Evolutionary conservation across 495 filamentous ascomycete species (phyloP), one percentile per base, ranked within the genome.

Genomic region (Tuber aestivum): DNA sequence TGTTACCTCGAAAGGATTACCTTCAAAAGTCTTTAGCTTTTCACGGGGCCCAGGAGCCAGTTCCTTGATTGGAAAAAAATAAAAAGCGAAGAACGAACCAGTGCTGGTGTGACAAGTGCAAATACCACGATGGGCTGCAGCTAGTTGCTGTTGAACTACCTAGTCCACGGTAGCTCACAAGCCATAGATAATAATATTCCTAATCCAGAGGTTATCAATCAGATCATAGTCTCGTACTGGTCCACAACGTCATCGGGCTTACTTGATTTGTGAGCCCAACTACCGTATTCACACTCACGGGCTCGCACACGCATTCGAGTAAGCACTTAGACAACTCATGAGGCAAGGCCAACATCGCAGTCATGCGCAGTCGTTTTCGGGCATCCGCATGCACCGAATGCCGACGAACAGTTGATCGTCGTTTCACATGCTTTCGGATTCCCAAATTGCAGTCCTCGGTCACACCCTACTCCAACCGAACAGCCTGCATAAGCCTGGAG

Each of bases 311-410:
- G 10, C 32, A 3, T 12, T n/a, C 12, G n/a, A 16, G 1, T 32
- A 61, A 61, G 50, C 14, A n/a, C 27, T 27, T 61, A n/a, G 50
- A 61, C 50, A 61, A 61, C 50, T 61, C 50, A 61, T 61, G n/a
- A 32, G 50, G 50, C 12, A 61, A 32, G 32, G 50, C n/a, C n/a
- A 27, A 32, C 50, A 61, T 27, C 3, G 16, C 50, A 61, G 3
- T 32, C n/a, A 61, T 14, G 10, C n/a, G 2, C 50, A 61, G 27
- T 61, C 10, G n/a, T 61, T 61, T 27, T 61, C 50, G 27, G 50
- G 50, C 50, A 61, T 4, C 23, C n/a, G 9, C 50, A 56, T 27
- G n/a, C 21, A 5, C n/a, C 3, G 4, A 32, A 32, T 32, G 16
- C 12, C 10, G 12, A 61, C 0, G 21, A 21, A n/a, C 50, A 32